Conservation (phyloP, 2,329 filamentous ascomycete species). For the Colletotrichum navitas region DNA sequence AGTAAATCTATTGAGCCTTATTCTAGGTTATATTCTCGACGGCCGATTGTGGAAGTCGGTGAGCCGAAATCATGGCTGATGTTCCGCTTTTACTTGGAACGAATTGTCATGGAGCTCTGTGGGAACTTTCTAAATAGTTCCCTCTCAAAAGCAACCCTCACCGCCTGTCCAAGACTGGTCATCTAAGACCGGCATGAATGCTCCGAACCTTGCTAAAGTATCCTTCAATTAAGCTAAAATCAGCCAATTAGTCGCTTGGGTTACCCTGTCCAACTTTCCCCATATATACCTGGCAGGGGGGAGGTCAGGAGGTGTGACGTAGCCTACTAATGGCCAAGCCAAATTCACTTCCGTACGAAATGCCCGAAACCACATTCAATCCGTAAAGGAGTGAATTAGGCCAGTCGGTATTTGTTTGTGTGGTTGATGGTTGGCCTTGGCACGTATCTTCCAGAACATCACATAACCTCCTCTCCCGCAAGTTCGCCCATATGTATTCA, state of each 20-base stretch:
- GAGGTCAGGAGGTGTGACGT: not conserved
- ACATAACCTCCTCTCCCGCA: too few relatives aligned
- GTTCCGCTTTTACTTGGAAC: not conserved
- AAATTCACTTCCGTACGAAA: not conserved
- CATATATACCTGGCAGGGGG: not conserved
- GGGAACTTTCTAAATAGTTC: not conserved
- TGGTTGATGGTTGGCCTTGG: too few relatives aligned
- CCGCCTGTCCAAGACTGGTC: conserved; percentile 38
- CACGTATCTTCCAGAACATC: too few relatives aligned
- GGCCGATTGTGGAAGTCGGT: not conserved
- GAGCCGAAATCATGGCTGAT: not conserved
- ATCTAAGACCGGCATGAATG: conserved; percentile 46
- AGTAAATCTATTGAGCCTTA: not conserved
- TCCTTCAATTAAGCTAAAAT: not conserved
- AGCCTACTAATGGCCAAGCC: not conserved
- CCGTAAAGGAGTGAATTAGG: not conserved
- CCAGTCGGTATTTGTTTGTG: too few relatives aligned
- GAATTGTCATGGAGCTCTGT: not conserved
- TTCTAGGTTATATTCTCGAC: not conserved
- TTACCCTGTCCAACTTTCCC: not conserved
- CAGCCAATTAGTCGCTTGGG: not conserved
- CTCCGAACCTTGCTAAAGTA: too few relatives aligned
- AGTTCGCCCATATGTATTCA: too few relatives aligned
- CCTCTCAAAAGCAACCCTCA: not conserved
- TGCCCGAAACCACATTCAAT: not conserved